Evolutionary conservation across 108 stramenopile genomes (phyloP).

Genomic region (Halocafeteria seosinensis): DNA sequence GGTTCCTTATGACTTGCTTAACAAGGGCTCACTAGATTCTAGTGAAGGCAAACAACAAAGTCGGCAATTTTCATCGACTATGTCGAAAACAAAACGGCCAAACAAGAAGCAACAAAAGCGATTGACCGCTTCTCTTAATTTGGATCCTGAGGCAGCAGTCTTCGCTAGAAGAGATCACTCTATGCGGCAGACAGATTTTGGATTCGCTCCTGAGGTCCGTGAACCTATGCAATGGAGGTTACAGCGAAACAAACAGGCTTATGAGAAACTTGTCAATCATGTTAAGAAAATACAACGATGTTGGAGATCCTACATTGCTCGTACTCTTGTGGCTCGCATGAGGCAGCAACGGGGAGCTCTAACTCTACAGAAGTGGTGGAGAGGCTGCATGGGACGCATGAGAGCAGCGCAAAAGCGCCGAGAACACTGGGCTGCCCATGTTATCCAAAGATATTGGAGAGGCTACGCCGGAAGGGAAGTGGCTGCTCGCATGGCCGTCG

Average conservation of each 20-base stretch:
- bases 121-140: background rate
- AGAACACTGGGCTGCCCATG: constrained; percentile 54
- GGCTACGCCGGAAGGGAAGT: constrained; percentile 34
- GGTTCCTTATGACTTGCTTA: background rate
- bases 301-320: constrained; percentile 44
- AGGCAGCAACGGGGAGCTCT: constrained; percentile 40
- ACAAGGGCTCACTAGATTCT: too few relatives aligned
- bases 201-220: constrained; percentile 47
- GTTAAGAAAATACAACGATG: constrained; percentile 45
- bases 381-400: constrained; percentile 48
- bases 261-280: constrained; percentile 40
- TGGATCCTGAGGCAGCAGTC: background rate
- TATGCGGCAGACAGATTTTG: background rate
- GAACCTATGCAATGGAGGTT: constrained; percentile 73
- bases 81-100: background rate
- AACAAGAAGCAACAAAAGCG: background rate
- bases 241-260: constrained; percentile 52
- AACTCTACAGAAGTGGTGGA: constrained; percentile 40
- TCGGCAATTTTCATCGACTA: too few relatives aligned
- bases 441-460: constrained; percentile 53
- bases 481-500: constrained; percentile 16
- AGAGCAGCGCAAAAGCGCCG: constrained; percentile 35
- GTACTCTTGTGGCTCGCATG: constrained; percentile 40
- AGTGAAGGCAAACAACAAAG: too few relatives aligned
- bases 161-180: background rate